Base-by-base conservation (phyloP, 2,329 filamentous ascomycete genomes). In the Fonsecaea nubica region DNA sequence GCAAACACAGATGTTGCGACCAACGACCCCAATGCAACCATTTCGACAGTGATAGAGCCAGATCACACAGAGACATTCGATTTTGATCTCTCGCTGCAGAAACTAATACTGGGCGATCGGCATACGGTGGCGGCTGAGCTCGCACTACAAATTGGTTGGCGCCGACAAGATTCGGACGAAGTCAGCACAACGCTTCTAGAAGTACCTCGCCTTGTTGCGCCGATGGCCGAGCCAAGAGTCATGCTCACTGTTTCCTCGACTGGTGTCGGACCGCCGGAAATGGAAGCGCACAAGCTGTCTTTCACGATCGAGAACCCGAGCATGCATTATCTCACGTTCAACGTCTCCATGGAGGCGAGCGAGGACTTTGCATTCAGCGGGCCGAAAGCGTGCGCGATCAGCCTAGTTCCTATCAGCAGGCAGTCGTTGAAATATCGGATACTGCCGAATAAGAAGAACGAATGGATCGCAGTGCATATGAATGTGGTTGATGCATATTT, bases 341-440 rank as follows among this genome's bases (percentile, higher is more conserved):
- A 92, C 35, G 79, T 98, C 57, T 88, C 85, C 32, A 96, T 99
- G 93, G 94, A 99, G 72, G 91, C 93, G 2, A 94, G 88, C 76
- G 92, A 96, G 70, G 87, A 92, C 61, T 98, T 98, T 78, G 94
- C 93, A 0, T 98, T 99, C 78, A 93, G 92, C 7, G 95, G 95
- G 0, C 84, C 92, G 1, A 98, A 98, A 80, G 85, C 90, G 71
- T 89, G 88, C 12, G 90, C 90, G 1, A 73, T 97, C 60, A 92
- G 95, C 74, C 81, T 98, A 50, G 85, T 97, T 54, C 95, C 95
- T 0, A 82, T 97, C 69, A 93, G 92, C 66, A 83, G 93, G 66
- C 85, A 92, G 55, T 86, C 84, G 0, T 83, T 92, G n/a, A 84
- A 86, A 32, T 98, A 93, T 75, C 86, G 88, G 45, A 74, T 99